phyloP scores from a whole-genome alignment of 208 protist genomes.

The Trypanosoma vivax region DNA sequence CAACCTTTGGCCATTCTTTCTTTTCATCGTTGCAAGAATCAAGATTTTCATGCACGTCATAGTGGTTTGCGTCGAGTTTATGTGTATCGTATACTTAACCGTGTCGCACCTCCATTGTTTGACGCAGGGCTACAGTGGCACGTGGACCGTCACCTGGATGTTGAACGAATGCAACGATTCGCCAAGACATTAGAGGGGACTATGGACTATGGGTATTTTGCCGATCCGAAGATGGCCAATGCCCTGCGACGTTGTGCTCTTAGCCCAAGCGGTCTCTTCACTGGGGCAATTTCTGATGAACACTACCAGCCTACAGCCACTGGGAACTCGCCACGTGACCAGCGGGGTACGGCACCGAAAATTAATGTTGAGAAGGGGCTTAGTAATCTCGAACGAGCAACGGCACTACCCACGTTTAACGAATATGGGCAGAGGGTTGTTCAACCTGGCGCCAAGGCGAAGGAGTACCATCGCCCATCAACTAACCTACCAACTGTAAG shows the following conservation, averaged over 20 bases:
- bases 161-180: conserved; percentile 75
- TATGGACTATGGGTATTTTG: conserved; percentile 79
- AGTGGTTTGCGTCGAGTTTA: conserved; percentile 69
- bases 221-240: conserved; percentile 83
- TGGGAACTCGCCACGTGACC: conserved; percentile 21
- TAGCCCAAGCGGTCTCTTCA: conserved; percentile 20
- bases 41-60: conserved; percentile 85
- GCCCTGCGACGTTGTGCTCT: conserved; percentile 58
- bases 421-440: conserved; percentile 67
- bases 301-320: conserved; percentile 37
- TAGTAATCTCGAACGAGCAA: conserved; percentile 54
- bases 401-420: conserved; percentile 80
- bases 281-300: conserved; percentile 35
- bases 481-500: conserved; percentile 81
- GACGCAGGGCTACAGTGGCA: conserved; percentile 85
- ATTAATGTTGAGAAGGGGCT: conserved; percentile 44
- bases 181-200: conserved; percentile 66
- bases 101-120: conserved; percentile 80
- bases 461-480: conserved; percentile 49
- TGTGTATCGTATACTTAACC: conserved; percentile 88
- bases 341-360: conserved; percentile 48
- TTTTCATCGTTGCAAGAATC: conserved; percentile 67
- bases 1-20: conserved; percentile 72
- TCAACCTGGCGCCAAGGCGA: conserved; percentile 49
- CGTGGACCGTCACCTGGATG: conserved; percentile 78